phyloP scores from a whole-genome alignment of 331 rosid species.

The Malus hybrid region DNA sequence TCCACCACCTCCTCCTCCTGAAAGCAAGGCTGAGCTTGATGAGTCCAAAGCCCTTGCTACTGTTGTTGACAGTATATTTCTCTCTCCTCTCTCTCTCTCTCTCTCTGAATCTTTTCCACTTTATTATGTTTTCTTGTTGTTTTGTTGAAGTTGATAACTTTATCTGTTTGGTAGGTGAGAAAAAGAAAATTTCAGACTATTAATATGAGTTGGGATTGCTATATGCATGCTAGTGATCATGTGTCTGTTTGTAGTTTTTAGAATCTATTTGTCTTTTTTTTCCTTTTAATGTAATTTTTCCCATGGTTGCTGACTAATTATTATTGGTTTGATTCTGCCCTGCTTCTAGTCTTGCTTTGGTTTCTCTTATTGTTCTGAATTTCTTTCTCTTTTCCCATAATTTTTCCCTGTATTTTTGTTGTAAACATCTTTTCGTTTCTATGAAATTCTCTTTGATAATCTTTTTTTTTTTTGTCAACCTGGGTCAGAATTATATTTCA shows the following conservation, averaged over 20 bases:
- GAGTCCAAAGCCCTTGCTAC: slow-evolving; percentile 58
- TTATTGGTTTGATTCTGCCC: neutral
- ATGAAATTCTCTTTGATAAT: no score
- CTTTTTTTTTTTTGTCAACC: no score
- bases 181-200: neutral
- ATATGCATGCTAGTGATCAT: neutral
- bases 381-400: neutral
- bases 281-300: no score
- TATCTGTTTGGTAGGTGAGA: slow-evolving; percentile 4
- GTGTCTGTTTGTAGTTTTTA: neutral
- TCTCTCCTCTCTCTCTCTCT: neutral
- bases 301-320: neutral
- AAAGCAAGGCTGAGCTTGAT: slow-evolving; percentile 35
- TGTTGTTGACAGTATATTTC: slow-evolving; percentile 42
- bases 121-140: neutral
- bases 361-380: neutral
- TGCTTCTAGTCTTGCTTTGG: neutral
- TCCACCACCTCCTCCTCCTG: slow-evolving; percentile 30
- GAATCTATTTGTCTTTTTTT: neutral
- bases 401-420: neutral
- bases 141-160: neutral
- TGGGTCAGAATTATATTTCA: neutral
- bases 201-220: neutral
- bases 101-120: neutral
- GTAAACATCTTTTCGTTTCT: neutral